Base-by-base conservation (phyloP, 2,329 filamentous ascomycete species). In the Ascochyta lentis region DNA sequence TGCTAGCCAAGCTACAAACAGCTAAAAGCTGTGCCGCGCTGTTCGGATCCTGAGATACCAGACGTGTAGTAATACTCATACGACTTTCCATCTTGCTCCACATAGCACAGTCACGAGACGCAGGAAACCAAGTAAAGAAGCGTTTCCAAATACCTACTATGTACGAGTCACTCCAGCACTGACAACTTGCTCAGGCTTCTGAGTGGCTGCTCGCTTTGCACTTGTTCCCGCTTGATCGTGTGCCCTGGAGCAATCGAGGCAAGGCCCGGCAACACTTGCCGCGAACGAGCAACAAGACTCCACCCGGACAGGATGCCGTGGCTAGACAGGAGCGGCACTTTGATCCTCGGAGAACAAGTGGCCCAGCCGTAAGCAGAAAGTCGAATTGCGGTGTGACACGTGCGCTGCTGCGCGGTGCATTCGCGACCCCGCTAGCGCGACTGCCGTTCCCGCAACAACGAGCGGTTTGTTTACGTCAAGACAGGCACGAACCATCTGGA, bases 1-100 rank as follows among this genome's bases (percentile, higher is more conserved):
- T 19, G 71, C 72, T 13, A 63, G 68, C 27, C 51, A 61, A 10
- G 72, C 71, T 3, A 29, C 51, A 9, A 48, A 26, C 22, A 16
- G 47, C 19, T 56, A 47, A 56, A 24, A 16, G 39, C 16, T 31
- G 13, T 10, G 8, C 15, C 13, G n/a, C 16, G n/a, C 24, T 16
- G 19, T 24, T 10, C 13, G 12, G n/a, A 29, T 15, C 33, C 24
- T 16, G 12, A 6, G 37, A 19, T 19, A 19, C 19, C 19, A 19
- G 19, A 19, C 19, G 19, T 19, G 19, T 19, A 19, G 19, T 19
- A 19, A 19, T 19, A 19, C 19, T 19, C 19, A 19, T 19, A 19
- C 19, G 19, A 19, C 19, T 19, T 19, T 19, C 19, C 19, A 2
- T 19, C 19, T 19, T 19, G 19, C 37, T 12, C 29, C 12, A 31